Evolutionary conservation across 768 basidiomycete genomes (phyloP).

Genomic region (Xerocomus spinulosus): DNA sequence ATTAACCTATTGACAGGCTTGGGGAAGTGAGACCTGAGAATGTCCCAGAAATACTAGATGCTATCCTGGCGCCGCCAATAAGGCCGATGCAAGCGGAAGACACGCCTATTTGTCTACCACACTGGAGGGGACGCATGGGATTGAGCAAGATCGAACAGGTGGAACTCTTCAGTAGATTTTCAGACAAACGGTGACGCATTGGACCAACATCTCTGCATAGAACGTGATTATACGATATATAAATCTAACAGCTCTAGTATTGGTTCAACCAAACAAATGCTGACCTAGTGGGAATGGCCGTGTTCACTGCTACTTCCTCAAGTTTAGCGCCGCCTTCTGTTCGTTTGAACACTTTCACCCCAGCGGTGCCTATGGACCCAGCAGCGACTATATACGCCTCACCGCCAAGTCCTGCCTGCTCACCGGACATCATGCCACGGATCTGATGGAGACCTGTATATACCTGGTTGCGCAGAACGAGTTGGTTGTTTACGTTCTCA

Average conservation of each 20-base stretch:
- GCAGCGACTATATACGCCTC: constrained; percentile 55
- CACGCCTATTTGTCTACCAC: constrained; percentile 39
- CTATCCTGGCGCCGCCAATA: constrained; percentile 32
- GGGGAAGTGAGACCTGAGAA: constrained; percentile 56
- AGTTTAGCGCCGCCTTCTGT: constrained; percentile 51
- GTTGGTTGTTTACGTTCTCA: constrained; percentile 36
- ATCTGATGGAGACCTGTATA: constrained; percentile 62
- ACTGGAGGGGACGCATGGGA: constrained; percentile 76
- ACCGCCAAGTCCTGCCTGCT: constrained; percentile 35
- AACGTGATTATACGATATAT: not conserved
- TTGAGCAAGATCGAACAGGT: constrained; percentile 55
- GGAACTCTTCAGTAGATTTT: constrained; percentile 26
- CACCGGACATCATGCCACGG: constrained; percentile 60
- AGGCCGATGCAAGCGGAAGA: constrained; percentile 27
- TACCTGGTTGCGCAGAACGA: constrained; percentile 48
- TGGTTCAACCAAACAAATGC: constrained; percentile 43
- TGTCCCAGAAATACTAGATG: constrained; percentile 50
- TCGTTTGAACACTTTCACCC: constrained; percentile 54
- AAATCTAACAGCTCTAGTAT: not conserved
- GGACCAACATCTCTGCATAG: not conserved
- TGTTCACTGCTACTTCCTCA: constrained; percentile 48
- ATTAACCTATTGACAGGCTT: constrained; percentile 43
- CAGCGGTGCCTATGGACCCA: constrained; percentile 48
- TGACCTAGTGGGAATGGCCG: constrained; percentile 46
- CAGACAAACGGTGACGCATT: not conserved